A percentile compares a stretch with the other conserved stretches of the same genome.
These are phyloP conservation scores for Lactarius tabidus DNA, from an alignment of 768 basidiomycete species.

Conservation along the genomic window DNA sequence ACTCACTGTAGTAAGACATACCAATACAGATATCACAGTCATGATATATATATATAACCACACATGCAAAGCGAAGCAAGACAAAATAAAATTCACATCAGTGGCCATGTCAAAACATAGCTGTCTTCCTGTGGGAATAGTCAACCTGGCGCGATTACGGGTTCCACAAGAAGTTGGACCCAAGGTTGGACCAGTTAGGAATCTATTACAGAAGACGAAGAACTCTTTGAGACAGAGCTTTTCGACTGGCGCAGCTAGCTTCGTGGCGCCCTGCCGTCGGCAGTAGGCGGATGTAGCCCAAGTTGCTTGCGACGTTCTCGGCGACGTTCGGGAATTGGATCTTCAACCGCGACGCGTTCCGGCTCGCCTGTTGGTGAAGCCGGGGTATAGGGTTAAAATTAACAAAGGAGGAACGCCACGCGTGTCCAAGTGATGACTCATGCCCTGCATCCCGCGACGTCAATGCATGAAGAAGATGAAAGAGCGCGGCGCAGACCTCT, in stretches of 20 bases:
- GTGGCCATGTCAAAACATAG: too few relatives aligned
- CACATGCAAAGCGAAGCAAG: too few relatives aligned
- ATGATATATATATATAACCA: too few relatives aligned
- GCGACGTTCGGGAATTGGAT: constrained; percentile 94
- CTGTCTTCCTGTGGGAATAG: too few relatives aligned
- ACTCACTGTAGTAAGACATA: too few relatives aligned
- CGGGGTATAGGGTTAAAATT: constrained; percentile 75
- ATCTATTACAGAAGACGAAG: constrained; percentile 85
- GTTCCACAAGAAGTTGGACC: constrained; percentile 96
- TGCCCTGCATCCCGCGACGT: constrained; percentile 45
- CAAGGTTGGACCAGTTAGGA: constrained; percentile 97
- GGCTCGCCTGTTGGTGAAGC: constrained; percentile 51
- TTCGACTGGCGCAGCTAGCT: constrained; percentile 84
- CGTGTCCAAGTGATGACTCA: constrained; percentile 66
- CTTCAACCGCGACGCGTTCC: constrained; percentile 72
- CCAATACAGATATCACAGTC: too few relatives aligned
- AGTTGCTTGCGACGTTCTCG: constrained; percentile 80
- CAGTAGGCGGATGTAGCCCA: constrained; percentile 79
- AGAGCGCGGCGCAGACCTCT: constrained; percentile 57
- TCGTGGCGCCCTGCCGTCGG: constrained; percentile 62
- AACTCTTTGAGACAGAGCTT: constrained; percentile 87
- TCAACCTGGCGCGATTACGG: constrained; percentile 57
- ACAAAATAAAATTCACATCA: too few relatives aligned
- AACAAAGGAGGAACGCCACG: constrained; percentile 68
- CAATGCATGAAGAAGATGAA: background rate